phyloP scores from a whole-genome alignment of 495 filamentous ascomycete species.

The Daldinia caldariorum region DNA sequence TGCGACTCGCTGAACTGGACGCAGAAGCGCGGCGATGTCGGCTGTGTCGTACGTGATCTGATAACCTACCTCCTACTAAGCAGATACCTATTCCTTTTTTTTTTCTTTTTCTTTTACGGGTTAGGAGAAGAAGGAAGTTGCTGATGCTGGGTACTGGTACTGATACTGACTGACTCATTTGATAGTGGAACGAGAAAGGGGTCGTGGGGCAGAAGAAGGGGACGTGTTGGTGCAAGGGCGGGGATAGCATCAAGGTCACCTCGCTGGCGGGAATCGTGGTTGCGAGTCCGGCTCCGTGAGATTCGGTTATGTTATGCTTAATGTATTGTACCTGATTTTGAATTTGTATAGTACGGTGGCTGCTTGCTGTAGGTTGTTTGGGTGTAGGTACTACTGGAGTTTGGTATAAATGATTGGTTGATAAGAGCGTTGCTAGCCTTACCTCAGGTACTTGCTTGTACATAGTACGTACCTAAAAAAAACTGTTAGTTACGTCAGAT shows the following conservation, averaged over 20 bases:
- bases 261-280: neutral
- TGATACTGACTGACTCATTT: neutral
- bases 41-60: constrained; percentile 30
- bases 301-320: neutral
- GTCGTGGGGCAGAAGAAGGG: neutral
- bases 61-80: too few species aligned
- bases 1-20: constrained; percentile 31
- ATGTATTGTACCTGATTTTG: too few species aligned
- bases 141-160: too few species aligned
- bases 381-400: too few species aligned
- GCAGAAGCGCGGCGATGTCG: constrained; percentile 22
- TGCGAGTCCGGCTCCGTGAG: neutral
- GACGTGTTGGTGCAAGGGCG: constrained; percentile 1
- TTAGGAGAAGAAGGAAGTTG: neutral
- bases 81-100: too few species aligned
- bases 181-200: constrained; percentile 1
- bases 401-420: too few species aligned
- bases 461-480: too few species aligned
- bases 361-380: too few species aligned
- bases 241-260: neutral
- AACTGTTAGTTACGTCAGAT: too few species aligned
- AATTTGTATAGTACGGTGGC: too few species aligned
- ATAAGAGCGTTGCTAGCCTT: too few species aligned
- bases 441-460: too few species aligned
- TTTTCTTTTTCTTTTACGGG: neutral